Conservation (phyloP, 768 basidiomycete genomes). For the Boletus subparvulus region DNA sequence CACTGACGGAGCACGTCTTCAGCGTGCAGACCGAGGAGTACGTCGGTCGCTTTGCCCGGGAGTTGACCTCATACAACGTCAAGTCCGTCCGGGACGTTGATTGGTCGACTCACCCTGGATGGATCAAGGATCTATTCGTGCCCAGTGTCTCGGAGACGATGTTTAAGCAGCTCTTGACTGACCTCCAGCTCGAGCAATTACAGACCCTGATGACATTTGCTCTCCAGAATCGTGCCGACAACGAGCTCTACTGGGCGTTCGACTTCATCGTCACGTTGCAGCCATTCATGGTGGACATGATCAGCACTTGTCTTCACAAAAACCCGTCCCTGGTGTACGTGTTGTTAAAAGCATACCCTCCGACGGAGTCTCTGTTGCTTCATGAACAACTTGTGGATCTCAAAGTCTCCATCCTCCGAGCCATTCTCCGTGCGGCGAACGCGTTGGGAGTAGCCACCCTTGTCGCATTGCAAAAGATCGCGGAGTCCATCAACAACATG, state of each 20-base stretch:
- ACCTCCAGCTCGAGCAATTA: conserved; percentile 22
- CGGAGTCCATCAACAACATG: conserved; percentile 42
- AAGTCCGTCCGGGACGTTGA: conserved; percentile 42
- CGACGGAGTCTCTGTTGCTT: conserved; percentile 38
- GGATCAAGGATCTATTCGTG: conserved; percentile 36
- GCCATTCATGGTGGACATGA: conserved; percentile 30
- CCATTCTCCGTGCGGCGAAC: conserved; percentile 56
- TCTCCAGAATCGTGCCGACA: conserved; percentile 51
- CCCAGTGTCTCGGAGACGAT: conserved; percentile 15
- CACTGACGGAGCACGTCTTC: not conserved
- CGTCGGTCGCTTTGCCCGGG: conserved; percentile 47
- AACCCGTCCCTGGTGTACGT: conserved; percentile 56
- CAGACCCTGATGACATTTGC: conserved; percentile 23
- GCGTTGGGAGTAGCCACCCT: conserved; percentile 53
- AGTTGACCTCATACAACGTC: conserved; percentile 40
- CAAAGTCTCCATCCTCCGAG: conserved; percentile 40
- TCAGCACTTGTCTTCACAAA: conserved; percentile 45
- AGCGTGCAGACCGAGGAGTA: conserved; percentile 50
- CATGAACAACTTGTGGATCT: conserved; percentile 27
- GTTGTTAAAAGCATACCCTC: conserved; percentile 48
- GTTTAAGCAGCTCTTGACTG: conserved; percentile 23
- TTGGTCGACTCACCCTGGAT: conserved; percentile 37
- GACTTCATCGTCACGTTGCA: conserved; percentile 32
- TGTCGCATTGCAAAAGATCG: conserved; percentile 57
- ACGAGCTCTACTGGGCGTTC: conserved; percentile 55